These are phyloP conservation scores for Erythrophleum fordii DNA, from an alignment of 306 rosid genomes.

Conservation along the genomic window DNA sequence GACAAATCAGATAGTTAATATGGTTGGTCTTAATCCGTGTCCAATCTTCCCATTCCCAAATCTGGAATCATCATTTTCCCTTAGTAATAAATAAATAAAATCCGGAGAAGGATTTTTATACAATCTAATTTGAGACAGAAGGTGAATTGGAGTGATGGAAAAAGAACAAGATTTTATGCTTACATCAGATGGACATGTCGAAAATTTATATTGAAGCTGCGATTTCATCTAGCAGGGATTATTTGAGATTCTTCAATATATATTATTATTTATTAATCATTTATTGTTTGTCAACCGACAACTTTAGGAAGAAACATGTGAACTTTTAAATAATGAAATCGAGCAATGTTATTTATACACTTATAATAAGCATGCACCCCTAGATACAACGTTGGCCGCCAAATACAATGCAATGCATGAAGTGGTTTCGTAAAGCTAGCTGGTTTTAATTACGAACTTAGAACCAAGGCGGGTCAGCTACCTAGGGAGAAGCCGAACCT, in stretches of 20 bases:
- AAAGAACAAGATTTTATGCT: not conserved
- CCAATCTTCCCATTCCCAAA: not conserved
- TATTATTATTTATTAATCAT: not conserved
- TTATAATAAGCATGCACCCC: not conserved
- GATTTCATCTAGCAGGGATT: not conserved
- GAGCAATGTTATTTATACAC: no score
- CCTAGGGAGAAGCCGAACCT: no score
- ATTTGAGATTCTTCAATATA: not conserved
- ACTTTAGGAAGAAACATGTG: not conserved
- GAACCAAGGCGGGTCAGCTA: no score
- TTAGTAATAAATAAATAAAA: not conserved
- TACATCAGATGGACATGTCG: not conserved
- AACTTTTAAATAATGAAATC: not conserved
- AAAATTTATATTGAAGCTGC: not conserved
- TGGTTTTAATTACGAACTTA: no score
- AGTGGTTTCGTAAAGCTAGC: no score
- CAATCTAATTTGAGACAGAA: not conserved
- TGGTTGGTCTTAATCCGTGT: not conserved
- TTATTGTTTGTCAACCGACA: not conserved
- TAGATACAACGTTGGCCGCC: not conserved
- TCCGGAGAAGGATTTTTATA: not conserved
- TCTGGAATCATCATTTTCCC: not conserved
- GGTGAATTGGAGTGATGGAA: not conserved
- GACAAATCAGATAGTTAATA: not conserved
- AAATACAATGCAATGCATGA: not conserved